Conservation (phyloP, 2,329 filamentous ascomycete species). For the Trichoderma harzianum region DNA sequence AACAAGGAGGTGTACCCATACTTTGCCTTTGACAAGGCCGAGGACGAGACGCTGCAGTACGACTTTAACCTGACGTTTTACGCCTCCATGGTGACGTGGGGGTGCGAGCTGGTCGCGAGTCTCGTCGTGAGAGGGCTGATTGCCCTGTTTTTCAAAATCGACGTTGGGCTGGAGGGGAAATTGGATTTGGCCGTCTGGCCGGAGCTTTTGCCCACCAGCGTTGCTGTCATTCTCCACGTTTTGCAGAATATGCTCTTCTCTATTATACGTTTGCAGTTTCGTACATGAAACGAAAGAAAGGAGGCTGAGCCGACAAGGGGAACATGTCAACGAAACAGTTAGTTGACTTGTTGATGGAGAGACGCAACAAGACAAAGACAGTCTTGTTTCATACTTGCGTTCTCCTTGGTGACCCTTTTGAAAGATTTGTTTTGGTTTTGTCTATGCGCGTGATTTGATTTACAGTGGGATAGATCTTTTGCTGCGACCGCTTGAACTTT, state of each 20-base stretch:
- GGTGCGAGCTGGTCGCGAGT: constrained; percentile 61
- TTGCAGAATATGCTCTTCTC: constrained; percentile 71
- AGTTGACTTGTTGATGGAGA: not conserved
- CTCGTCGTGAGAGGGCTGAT: constrained; percentile 58
- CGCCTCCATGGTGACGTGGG: constrained; percentile 63
- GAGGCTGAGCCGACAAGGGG: not conserved
- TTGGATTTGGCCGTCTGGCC: constrained; percentile 64
- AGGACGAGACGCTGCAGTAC: constrained; percentile 47
- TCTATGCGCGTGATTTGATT: not conserved
- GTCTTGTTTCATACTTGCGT: not conserved
- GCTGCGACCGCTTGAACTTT: not conserved
- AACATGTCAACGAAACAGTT: not conserved
- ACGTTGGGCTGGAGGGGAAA: constrained; percentile 62
- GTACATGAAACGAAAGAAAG: constrained; percentile 1
- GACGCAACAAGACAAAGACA: not conserved
- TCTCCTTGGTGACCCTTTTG: not conserved
- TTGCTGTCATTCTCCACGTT: constrained; percentile 64
- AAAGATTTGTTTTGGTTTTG: not conserved
- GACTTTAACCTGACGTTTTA: constrained; percentile 62
- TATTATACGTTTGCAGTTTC: constrained; percentile 62
- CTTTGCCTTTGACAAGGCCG: constrained; percentile 58
- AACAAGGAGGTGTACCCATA: constrained; percentile 69
- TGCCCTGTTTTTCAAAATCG: constrained; percentile 55
- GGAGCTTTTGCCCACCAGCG: constrained; percentile 62
- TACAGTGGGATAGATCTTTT: not conserved